Evolutionary conservation across 306 rosid species (phyloP), one percentile per base, ranked within the genome.

Genomic region (Malus orientalis): DNA sequence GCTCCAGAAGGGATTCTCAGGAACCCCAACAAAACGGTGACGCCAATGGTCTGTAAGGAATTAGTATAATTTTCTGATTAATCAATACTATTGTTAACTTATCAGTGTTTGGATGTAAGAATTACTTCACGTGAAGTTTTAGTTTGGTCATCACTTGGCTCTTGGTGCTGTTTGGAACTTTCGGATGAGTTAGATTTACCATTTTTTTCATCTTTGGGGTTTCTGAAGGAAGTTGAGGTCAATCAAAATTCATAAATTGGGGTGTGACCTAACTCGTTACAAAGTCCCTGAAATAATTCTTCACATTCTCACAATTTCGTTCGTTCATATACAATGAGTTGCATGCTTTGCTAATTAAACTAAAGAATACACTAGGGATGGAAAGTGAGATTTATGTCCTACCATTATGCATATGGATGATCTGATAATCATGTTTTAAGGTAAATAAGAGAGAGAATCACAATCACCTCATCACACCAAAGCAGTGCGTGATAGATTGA

Each of bases 21-120:
- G 85, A 89, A 69, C 86, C 92, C 65, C 83, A 33, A 63, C 66
- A 54, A 44, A 81, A 85, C 47, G 89, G 71, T 36, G 83, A 86
- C 38, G 62, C 75, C 49, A 76, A 82, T 29, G 83, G 86, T 63
- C 5, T 4, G 36, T 4, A 33, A 33, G 5, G 36, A 33, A 33
- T 33, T 33, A 33, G 36, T 33, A 33, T 33, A 33, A 33, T 33
- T 1, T 33, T 33, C 0, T 33, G 36, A 6, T 33, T 47, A 47
- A 47, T 47, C 7, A 22, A 15, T 4, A 16, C 20, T 4, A 49
- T 18, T 0, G 29, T 69, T 42, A 6, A 47, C 54, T 32, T 0
- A 63, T 33, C 3, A 19, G 27, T 9, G 20, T 63, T 32, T 47
- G 54, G 54, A 47, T 25, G 27, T 25, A 25, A 25, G 27, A 25